Base-by-base conservation (phyloP, 2,329 filamentous ascomycete species). In the Colletotrichum scovillei region DNA sequence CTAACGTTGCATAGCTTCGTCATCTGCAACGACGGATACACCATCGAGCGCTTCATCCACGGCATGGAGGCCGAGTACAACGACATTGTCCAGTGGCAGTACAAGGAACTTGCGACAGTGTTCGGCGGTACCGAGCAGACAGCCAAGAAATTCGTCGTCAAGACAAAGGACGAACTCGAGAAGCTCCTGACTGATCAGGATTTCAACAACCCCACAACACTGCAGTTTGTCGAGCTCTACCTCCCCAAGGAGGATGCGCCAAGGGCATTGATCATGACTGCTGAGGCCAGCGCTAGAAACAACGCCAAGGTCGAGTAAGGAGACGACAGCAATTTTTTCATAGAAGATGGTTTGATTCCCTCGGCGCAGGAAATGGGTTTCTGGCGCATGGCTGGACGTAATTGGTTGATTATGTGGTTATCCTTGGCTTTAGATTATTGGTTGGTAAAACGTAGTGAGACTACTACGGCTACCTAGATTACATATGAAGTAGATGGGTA, bases 31-130 rank as follows among this genome's bases (percentile, higher is more conserved):
- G 91, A 95, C 53, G 95, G 95, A 12, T 97, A 94, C 84, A 97
- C 95, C 11, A 97, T 97, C 80, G 95, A 98, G 84, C 91, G 95
- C 35, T 93, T 91, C 81, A 97, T 97, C 78, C 95, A 97, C 82
- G 94, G 94, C 66, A 93, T 93, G 91, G 86, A 95, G 9, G 93
- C 90, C 38, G 81, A 80, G 30, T 97, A 97, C 86, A 97, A 98
- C 79, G 94, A 97, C 79, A 92, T 97, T 69, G 87, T 89, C 72
- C 82, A 86, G 12, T 97, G 95, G 95, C 87, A 92, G 63, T 93
- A 92, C 86, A 91, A 90, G 80, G 90, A 91, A 24, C 82, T 95
- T 0, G 88, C 93, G 2, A 86, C 86, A 4, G 89, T 90, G 0
- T 95, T 97, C 79, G 93, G 93, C 56, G 92, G 89, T 1, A 77